Conservation (phyloP, 2,329 filamentous ascomycete genomes). For the Fusarium keratoplasticum region DNA sequence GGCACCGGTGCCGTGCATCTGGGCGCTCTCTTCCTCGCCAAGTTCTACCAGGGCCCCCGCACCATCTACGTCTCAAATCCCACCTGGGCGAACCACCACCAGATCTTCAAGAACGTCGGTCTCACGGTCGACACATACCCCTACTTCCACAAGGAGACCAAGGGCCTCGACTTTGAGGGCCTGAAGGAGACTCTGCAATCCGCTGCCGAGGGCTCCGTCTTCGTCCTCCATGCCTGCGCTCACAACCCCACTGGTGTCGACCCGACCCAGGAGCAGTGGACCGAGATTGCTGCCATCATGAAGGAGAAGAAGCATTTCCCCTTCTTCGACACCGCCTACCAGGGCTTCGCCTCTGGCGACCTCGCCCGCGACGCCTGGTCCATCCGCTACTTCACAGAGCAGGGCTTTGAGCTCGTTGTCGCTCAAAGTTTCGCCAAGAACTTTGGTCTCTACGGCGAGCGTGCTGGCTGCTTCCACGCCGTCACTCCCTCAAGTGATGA, state of each 20-base stretch:
- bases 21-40: conserved; percentile 91
- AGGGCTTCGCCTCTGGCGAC: conserved; percentile 95
- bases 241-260: conserved; percentile 99
- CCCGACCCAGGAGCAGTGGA: conserved; percentile 94
- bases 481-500: conserved; percentile 79
- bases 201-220: conserved; percentile 83
- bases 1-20: conserved; percentile 96
- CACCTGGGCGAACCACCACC: conserved; percentile 98
- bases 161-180: conserved; percentile 91
- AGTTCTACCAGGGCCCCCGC: conserved; percentile 83
- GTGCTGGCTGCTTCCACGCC: conserved; percentile 95
- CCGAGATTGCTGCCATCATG: conserved; percentile 83
- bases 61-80: conserved; percentile 92
- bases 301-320: conserved; percentile 87
- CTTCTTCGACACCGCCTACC: conserved; percentile 98
- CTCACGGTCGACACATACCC: conserved; percentile 86
- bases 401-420: conserved; percentile 89
- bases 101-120: conserved; percentile 94
- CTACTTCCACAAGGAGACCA: conserved; percentile 91
- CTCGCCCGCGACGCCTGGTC: conserved; percentile 87
- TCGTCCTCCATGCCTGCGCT: conserved; percentile 93
- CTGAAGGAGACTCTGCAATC: conserved; percentile 78
- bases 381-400: conserved; percentile 93
- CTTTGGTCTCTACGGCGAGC: conserved; percentile 96
- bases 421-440: conserved; percentile 98